Conservation (phyloP, 768 basidiomycete genomes). For the Cystofilobasidium bisporidii region DNA sequence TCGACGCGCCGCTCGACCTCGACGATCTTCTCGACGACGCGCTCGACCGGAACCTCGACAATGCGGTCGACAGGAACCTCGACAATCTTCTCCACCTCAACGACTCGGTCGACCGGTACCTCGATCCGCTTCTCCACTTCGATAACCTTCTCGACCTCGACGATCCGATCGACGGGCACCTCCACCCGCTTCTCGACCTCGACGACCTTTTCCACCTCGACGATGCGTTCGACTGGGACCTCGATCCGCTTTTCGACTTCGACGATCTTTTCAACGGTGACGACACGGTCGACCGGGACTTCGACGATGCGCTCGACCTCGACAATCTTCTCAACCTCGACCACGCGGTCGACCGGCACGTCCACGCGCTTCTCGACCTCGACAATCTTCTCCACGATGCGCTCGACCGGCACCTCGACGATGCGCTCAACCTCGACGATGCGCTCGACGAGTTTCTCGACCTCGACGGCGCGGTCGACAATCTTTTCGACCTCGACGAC, state of each 20-base stretch:
- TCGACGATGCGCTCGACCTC: slow-evolving; percentile 29
- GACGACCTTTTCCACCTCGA: slow-evolving; percentile 28
- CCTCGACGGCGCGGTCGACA: slow-evolving; percentile 24
- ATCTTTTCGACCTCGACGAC: slow-evolving; percentile 32
- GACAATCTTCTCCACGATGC: slow-evolving; percentile 28
- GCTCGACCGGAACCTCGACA: slow-evolving; percentile 32
- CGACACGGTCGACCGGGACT: slow-evolving; percentile 22
- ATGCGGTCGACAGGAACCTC: slow-evolving; percentile 33
- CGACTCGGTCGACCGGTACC: slow-evolving; percentile 21
- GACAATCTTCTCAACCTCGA: slow-evolving; percentile 34
- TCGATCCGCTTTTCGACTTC: slow-evolving; percentile 32
- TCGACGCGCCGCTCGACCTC: slow-evolving; percentile 25
- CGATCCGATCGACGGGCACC: slow-evolving; percentile 11
- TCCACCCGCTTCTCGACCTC: slow-evolving; percentile 34
- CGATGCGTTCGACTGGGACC: slow-evolving; percentile 33
- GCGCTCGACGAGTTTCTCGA: slow-evolving; percentile 32
- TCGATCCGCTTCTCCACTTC: slow-evolving; percentile 33
- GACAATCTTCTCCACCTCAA: slow-evolving; percentile 33
- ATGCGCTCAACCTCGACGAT: slow-evolving; percentile 31
- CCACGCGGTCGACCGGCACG: slow-evolving; percentile 34
- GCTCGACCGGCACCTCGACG: slow-evolving; percentile 31
- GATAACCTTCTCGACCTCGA: slow-evolving; percentile 31
- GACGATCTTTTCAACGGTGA: slow-evolving; percentile 32
- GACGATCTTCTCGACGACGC: slow-evolving; percentile 31
- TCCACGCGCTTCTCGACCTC: slow-evolving; percentile 35